A percentile compares a stretch with the other conserved stretches of the same genome.
phyloP scores from a whole-genome alignment of 495 filamentous ascomycete species.

The Podospora didyma region DNA sequence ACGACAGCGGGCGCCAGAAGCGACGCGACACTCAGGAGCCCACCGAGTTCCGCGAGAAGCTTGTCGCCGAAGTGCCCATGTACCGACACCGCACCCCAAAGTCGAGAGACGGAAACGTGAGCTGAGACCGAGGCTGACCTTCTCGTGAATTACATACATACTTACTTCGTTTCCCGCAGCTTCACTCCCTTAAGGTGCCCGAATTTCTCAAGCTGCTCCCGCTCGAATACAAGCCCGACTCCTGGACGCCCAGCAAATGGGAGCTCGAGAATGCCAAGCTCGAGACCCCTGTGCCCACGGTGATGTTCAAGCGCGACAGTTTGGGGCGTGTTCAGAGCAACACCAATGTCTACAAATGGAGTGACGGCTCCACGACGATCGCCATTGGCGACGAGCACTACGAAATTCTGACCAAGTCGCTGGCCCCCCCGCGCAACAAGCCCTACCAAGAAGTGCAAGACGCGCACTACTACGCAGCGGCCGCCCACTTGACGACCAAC shows the following conservation, averaged over 20 bases:
- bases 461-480: conserved; percentile 77
- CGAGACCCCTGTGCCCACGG: conserved; percentile 34
- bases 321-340: conserved; percentile 64
- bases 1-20: conserved; percentile 25
- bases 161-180: conserved; percentile 37
- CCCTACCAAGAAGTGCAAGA: conserved; percentile 66
- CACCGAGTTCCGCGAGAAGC: conserved; percentile 46
- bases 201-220: conserved; percentile 75
- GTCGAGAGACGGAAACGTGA: conserved; percentile 63
- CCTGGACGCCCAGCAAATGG: conserved; percentile 52
- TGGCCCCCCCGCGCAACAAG: conserved; percentile 60
- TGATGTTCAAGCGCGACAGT: conserved; percentile 39
- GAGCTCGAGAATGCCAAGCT: conserved; percentile 41
- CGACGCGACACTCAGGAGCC: conserved; percentile 46
- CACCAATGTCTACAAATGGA: conserved; percentile 73
- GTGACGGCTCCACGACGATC: conserved; percentile 79
- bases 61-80: conserved; percentile 52
- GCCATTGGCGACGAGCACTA: conserved; percentile 72
- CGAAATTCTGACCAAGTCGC: conserved; percentile 67
- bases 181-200: conserved; percentile 76
- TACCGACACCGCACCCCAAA: conserved; percentile 66
- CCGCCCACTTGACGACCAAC: conserved; percentile 64
- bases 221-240: conserved; percentile 65
- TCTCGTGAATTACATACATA: neutral
- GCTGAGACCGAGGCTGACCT: conserved; percentile 2